Evolutionary conservation across 2,329 filamentous ascomycete genomes (phyloP).

Genomic region (Drechslera avenae): DNA sequence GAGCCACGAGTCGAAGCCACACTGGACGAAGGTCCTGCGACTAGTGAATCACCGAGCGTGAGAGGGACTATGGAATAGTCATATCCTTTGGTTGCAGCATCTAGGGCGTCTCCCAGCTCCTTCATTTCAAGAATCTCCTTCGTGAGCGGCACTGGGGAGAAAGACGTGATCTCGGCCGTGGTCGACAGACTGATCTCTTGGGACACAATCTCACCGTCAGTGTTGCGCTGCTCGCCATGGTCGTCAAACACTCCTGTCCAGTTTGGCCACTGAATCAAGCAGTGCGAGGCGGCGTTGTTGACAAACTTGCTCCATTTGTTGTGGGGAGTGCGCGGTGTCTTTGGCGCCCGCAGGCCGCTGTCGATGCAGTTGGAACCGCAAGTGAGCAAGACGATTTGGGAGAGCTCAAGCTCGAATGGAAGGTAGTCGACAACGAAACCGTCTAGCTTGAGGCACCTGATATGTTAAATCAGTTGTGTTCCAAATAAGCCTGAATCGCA

Average conservation of each 20-base stretch:
- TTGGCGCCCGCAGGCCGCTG: conserved; percentile 35
- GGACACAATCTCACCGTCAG: conserved; percentile 18
- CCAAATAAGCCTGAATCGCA: background rate
- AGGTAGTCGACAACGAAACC: conserved; percentile 43
- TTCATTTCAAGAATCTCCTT: conserved; percentile 12
- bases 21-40: background rate
- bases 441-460: conserved; percentile 36
- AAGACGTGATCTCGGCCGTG: conserved; percentile 4
- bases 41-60: background rate
- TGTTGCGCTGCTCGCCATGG: conserved; percentile 25
- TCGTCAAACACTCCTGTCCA: conserved; percentile 34
- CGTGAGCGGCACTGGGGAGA: conserved; percentile 8
- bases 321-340: conserved; percentile 14
- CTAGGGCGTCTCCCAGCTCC: conserved; percentile 9
- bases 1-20: conserved; percentile 19
- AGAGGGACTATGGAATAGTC: background rate
- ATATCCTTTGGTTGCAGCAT: background rate
- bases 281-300: conserved; percentile 26
- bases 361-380: conserved; percentile 37
- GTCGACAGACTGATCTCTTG: conserved; percentile 19
- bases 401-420: conserved; percentile 37
- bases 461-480: background rate
- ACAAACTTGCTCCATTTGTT: conserved; percentile 24
- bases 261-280: conserved; percentile 32
- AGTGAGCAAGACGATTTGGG: conserved; percentile 25